These are phyloP conservation scores for Paramecium sexaurelia DNA, from an alignment of 73 alveolate genomes.

Conservation along the genomic window DNA sequence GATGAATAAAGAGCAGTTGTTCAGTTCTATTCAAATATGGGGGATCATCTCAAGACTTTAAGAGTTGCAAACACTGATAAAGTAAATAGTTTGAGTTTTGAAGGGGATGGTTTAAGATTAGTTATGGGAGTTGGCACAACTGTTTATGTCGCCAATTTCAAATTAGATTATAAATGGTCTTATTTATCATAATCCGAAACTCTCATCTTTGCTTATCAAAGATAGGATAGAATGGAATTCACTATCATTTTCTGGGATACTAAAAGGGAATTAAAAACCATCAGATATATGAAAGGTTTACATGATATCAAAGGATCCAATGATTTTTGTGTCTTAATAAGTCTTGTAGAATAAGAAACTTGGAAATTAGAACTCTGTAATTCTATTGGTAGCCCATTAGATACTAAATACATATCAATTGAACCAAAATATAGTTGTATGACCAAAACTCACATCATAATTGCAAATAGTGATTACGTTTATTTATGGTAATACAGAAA, in stretches of 20 bases:
- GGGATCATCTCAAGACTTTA: slow-evolving; percentile 92
- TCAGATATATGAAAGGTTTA: slow-evolving; percentile 79
- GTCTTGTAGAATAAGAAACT: slow-evolving; percentile 71
- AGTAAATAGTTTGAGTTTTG: slow-evolving; percentile 64
- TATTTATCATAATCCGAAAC: slow-evolving; percentile 90
- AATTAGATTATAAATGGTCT: slow-evolving; percentile 96
- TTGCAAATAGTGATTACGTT: slow-evolving; percentile 77
- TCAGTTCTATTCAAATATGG: slow-evolving; percentile 87
- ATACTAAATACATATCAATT: slow-evolving; percentile 89
- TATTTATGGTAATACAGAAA: slow-evolving; percentile 89
- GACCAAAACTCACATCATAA: slow-evolving; percentile 96
- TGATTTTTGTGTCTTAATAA: slow-evolving; percentile 77
- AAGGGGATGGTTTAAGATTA: slow-evolving; percentile 95
- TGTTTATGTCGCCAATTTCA: slow-evolving; percentile 95
- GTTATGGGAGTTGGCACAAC: slow-evolving; percentile 96
- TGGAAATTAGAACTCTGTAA: slow-evolving; percentile 92
- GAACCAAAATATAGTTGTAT: slow-evolving; percentile 97
- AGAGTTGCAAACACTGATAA: slow-evolving; percentile 70
- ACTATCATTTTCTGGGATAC: slow-evolving; percentile 98
- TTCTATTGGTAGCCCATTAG: slow-evolving; percentile 98
- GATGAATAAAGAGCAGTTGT: slow-evolving; percentile 87
- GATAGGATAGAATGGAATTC: slow-evolving; percentile 96
- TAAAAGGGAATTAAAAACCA: slow-evolving; percentile 47
- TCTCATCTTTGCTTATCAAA: slow-evolving; percentile 95
- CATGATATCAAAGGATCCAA: slow-evolving; percentile 72